Evolutionary conservation across 129 eudicot species (phyloP).

Genomic region (Heracleum sosnowskyi): DNA sequence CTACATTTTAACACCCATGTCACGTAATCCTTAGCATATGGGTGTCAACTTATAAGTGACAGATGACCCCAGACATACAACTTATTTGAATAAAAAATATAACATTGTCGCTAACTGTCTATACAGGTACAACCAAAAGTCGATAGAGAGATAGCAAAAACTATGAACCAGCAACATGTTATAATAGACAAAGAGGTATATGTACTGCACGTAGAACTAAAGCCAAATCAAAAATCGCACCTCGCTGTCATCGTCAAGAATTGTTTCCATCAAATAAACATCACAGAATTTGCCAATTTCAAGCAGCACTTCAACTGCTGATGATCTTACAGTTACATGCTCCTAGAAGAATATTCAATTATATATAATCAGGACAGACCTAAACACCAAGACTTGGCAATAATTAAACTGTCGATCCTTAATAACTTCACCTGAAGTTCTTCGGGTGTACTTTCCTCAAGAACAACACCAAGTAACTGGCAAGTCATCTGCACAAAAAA

Average conservation of each 20-base stretch:
- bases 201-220: neutral
- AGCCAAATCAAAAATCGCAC: constrained; percentile 14
- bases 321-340: constrained; percentile 43
- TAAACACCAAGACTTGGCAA: neutral
- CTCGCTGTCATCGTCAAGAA: constrained; percentile 53
- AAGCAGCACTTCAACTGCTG: constrained; percentile 55
- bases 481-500: constrained; percentile 38
- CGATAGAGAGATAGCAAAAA: neutral
- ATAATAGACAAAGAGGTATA: neutral
- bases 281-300: constrained; percentile 55
- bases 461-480: constrained; percentile 47
- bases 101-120: neutral
- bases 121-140: neutral
- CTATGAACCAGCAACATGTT: neutral
- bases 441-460: constrained; percentile 51
- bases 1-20: neutral
- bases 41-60: neutral
- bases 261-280: constrained; percentile 57
- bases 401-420: neutral
- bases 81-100: neutral
- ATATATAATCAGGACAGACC: neutral
- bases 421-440: constrained; percentile 41
- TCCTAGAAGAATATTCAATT: constrained; percentile 21
- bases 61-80: neutral
- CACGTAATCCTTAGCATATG: neutral